Base-by-base conservation (phyloP, 768 basidiomycete species). In the Kwoniella europaea region DNA sequence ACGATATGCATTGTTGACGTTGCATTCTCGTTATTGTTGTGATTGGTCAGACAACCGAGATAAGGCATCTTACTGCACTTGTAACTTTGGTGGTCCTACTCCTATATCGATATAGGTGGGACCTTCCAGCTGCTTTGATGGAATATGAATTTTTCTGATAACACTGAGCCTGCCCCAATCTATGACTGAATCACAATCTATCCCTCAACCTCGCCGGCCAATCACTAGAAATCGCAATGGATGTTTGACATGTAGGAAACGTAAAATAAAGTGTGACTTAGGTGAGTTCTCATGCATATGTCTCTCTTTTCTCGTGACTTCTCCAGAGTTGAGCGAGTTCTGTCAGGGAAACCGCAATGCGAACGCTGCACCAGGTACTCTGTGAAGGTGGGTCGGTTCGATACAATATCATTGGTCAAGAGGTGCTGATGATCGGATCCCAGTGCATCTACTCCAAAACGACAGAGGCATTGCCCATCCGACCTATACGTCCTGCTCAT, bases 181-280 rank as follows among this genome's bases (percentile, higher is more conserved):
- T 24, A 20, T 24, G 20, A 55, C 54, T 12, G 20, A 22, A 5
- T 12, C n/a, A 20, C 16, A 55, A 55, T n/a, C 54, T 9, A 55
- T 22, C 24, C 18, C 4, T 18, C 59, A n/a, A 20, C 41, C 42
- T 42, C 59, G 59, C 12, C 35, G 59, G 20, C 35, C 16, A 20
- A 44, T 58, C 10, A 59, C 35, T 4, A 58, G 74, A 18, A 65
- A 68, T 16, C 55, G 64, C 27, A 20, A 42, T 15, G 74, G 74
- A 20, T 75, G 74, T 46, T 29, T 69, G 66, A 60, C 69, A 5
- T 75, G 74, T 54, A 44, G 74, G 18, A 42, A 41, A 6, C 55
- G 74, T 27, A 35, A 71, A 24, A 63, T 75, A 22, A 75, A 70
- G 41, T 75, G 74, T 44, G 74, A 75, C 61, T 41, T 67, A 44